Evolutionary conservation across 73 alveolate species (phyloP), one percentile per base, ranked within the genome.

Genomic region (Loxodes magnus): DNA sequence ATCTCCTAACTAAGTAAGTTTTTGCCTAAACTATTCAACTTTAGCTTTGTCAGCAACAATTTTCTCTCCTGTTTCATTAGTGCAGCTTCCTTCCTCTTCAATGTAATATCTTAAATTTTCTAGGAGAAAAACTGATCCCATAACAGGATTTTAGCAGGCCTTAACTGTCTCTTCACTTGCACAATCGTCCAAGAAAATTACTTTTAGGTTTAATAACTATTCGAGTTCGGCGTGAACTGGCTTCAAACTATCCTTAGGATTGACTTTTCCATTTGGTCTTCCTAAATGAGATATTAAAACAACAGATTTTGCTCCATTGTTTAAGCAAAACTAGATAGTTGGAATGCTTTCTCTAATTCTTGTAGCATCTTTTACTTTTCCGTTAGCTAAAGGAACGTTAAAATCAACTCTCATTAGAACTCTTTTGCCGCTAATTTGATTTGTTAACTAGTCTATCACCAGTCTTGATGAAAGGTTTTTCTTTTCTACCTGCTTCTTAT

Each of bases 331-430:
- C 73, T 83, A 68, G 63, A 87, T 79, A 43, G 97, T 52, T 26
- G 89, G 90, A 27, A 87, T 41, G 43, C 94, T 66, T 37, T 81
- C 76, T 43, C 57, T 37, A 67, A 87, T 84, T 27, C 97, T 51
- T 19, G 84, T 80, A 5, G 90, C 52, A 65, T 87, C 89, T 36
- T 76, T 65, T 23, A 73, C 73, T 14, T 43, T 43, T 1, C 90
- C 90, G 9, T 56, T 76, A 52, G 76, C 71, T 4, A 71, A 29
- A 9, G 92, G 88, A 42, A 88, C 97, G 43, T 88, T 88, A 90
- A 79, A 84, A 68, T 88, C 97, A 27, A 79, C 97, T 56, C 97
- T 60, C 77, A 88, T 64, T 39, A 83, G 66, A 41, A 88, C 86
- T 49, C 95, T 73, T 66, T 84, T 74, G 62, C 69, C 87, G 43